phyloP scores from a whole-genome alignment of 306 rosid genomes.

The Dalbergia cultrata region DNA sequence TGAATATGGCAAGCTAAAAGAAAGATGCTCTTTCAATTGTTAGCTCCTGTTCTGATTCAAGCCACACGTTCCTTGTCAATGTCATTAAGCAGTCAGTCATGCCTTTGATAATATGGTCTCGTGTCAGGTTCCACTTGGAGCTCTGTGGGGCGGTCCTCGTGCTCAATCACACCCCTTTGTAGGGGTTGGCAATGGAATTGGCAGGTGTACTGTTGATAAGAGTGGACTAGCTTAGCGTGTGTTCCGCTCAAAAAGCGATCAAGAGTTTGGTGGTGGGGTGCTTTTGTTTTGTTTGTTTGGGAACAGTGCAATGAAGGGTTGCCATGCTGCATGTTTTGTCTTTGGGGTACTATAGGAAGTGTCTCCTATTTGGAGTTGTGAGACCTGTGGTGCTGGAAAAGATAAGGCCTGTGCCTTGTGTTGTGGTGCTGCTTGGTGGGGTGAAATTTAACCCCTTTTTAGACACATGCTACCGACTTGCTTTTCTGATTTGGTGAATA shows the following conservation, averaged over 20 bases:
- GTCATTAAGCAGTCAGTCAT: too few species aligned
- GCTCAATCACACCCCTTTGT: too few species aligned
- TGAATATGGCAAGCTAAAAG: too few species aligned
- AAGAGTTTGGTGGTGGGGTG: conserved; percentile 46
- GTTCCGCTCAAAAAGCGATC: conserved; percentile 35
- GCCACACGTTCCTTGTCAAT: too few species aligned
- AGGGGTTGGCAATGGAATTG: too few species aligned
- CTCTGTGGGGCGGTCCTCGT: too few species aligned
- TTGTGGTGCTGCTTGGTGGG: background rate
- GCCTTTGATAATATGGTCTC: too few species aligned
- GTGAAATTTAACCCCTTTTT: background rate
- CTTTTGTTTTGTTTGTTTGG: conserved; percentile 17
- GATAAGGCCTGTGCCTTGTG: conserved; percentile 46
- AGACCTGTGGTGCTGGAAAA: conserved; percentile 23
- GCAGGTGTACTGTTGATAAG: background rate
- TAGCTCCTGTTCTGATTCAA: too few species aligned
- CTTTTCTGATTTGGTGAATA: too few species aligned
- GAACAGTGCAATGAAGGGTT: conserved; percentile 50
- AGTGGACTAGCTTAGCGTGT: conserved; percentile 10
- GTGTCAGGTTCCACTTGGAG: too few species aligned
- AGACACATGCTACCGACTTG: too few species aligned
- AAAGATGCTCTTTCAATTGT: too few species aligned
- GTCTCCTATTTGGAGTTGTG: conserved; percentile 21
- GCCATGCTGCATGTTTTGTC: conserved; percentile 53
- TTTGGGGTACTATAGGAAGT: conserved; percentile 18